phyloP scores from a whole-genome alignment of 2,329 filamentous ascomycete genomes.

The Laburnicola sp. region DNA sequence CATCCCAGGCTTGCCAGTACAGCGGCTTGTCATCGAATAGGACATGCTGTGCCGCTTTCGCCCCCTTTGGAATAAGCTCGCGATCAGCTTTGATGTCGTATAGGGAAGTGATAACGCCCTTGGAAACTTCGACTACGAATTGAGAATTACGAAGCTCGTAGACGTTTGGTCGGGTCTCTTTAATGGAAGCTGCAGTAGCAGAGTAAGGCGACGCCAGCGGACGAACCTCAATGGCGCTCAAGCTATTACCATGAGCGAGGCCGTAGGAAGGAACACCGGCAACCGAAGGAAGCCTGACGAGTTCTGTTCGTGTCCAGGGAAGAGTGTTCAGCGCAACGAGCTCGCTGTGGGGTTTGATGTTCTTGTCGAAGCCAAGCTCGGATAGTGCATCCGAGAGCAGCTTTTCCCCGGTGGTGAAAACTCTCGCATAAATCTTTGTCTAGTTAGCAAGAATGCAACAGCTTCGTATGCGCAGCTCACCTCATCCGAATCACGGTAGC shows the following conservation, averaged over 20 bases:
- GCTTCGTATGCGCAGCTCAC: slow-evolving; percentile 26
- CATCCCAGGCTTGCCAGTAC: slow-evolving; percentile 98
- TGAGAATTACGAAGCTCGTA: slow-evolving; percentile 81
- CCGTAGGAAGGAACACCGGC: slow-evolving; percentile 39
- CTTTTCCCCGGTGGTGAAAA: slow-evolving; percentile 76
- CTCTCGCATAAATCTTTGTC: slow-evolving; percentile 69
- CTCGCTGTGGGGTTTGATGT: slow-evolving; percentile 48
- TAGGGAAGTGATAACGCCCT: slow-evolving; percentile 81
- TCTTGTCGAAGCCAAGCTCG: slow-evolving; percentile 64
- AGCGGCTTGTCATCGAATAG: slow-evolving; percentile 96
- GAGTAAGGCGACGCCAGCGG: slow-evolving; percentile 29
- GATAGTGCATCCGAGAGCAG: slow-evolving; percentile 70
- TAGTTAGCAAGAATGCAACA: slow-evolving; percentile 23
- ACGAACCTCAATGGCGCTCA: slow-evolving; percentile 48
- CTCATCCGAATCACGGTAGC: slow-evolving; percentile 92
- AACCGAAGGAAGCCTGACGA: slow-evolving; percentile 63
- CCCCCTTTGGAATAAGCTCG: slow-evolving; percentile 72
- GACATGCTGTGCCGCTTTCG: slow-evolving; percentile 87
- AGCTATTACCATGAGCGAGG: slow-evolving; percentile 50
- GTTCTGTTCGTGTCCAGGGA: slow-evolving; percentile 78
- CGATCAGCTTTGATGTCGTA: slow-evolving; percentile 73
- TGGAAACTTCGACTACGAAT: slow-evolving; percentile 70
- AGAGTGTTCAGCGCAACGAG: slow-evolving; percentile 79
- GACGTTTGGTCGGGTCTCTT: slow-evolving; percentile 59
- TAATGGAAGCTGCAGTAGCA: slow-evolving; percentile 49